phyloP scores from a whole-genome alignment of 306 rosid species.

The Pyrus pyrifolia region DNA sequence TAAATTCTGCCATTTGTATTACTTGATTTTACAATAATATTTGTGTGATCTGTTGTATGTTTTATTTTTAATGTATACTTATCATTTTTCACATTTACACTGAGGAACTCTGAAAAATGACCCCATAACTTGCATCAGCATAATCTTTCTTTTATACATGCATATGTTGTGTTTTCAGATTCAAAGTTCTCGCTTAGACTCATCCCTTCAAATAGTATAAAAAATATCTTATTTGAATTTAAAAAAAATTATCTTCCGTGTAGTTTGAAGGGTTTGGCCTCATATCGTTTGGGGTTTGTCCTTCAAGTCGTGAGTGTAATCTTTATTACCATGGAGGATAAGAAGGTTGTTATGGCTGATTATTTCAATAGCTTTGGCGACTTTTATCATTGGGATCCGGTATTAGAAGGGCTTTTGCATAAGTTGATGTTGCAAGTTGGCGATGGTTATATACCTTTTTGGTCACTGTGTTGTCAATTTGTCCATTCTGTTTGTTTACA shows the following conservation, averaged over 20 bases:
- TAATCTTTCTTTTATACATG: background rate
- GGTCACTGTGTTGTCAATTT: too few relatives aligned
- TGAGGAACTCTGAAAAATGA: background rate
- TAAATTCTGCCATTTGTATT: constrained; percentile 50
- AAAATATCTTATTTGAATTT: background rate
- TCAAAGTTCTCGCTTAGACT: background rate
- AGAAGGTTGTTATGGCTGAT: background rate
- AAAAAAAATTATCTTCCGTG: background rate
- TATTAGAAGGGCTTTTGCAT: background rate
- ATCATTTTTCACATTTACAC: background rate
- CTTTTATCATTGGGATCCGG: background rate
- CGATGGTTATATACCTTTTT: too few relatives aligned
- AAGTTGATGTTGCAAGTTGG: background rate
- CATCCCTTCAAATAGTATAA: background rate
- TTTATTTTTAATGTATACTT: constrained; percentile 9
- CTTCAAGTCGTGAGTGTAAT: background rate
- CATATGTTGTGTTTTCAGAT: background rate
- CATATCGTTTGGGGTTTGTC: background rate
- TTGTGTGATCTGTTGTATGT: constrained; percentile 2
- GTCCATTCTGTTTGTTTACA: too few relatives aligned
- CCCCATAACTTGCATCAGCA: background rate
- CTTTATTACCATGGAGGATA: background rate
- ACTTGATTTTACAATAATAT: constrained; percentile 23
- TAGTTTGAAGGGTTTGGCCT: background rate
- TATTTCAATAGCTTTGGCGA: background rate